Conservation (phyloP, 192 early-diverging fungal genomes). For the Mortierella claussenii region DNA sequence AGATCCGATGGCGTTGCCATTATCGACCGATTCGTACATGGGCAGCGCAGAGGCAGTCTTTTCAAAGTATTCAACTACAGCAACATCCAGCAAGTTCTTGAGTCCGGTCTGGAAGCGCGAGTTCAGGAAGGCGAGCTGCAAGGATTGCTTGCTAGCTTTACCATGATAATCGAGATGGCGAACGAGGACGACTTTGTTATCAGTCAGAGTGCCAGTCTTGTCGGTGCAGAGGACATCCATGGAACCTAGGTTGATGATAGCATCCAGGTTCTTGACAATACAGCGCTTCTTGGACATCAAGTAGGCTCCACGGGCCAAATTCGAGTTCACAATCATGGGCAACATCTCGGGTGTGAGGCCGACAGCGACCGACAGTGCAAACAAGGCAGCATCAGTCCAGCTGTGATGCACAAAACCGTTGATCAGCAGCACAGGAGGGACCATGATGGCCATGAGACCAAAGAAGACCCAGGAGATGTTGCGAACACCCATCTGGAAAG, state of each 20-base stretch:
- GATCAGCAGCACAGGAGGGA: conserved; percentile 58
- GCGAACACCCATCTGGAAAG: conserved; percentile 59
- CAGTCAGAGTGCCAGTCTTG: conserved; percentile 62
- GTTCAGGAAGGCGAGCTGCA: conserved; percentile 58
- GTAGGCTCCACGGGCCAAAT: conserved; percentile 58
- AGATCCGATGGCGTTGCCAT: conserved; percentile 7
- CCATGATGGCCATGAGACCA: conserved; percentile 55
- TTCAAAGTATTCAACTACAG: conserved; percentile 53
- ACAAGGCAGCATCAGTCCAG: conserved; percentile 53
- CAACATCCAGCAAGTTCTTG: conserved; percentile 60
- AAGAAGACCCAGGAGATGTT: conserved; percentile 59
- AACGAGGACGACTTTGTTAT: conserved; percentile 56
- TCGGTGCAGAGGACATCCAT: conserved; percentile 61
- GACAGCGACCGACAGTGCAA: conserved; percentile 60
- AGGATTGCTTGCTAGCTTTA: conserved; percentile 13
- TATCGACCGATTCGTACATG: conserved; percentile 5
- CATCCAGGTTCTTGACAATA: conserved; percentile 61
- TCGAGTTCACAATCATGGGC: conserved; percentile 65
- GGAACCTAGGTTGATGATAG: conserved; percentile 60
- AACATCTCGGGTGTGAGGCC: conserved; percentile 68
- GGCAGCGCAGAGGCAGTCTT: conserved; percentile 31
- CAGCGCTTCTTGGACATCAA: conserved; percentile 54
- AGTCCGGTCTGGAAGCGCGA: conserved; percentile 59
- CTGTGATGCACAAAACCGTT: conserved; percentile 50
- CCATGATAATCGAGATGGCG: conserved; percentile 46